phyloP scores from a whole-genome alignment of 106 monocot genomes.

The Dendrobium nobile region DNA sequence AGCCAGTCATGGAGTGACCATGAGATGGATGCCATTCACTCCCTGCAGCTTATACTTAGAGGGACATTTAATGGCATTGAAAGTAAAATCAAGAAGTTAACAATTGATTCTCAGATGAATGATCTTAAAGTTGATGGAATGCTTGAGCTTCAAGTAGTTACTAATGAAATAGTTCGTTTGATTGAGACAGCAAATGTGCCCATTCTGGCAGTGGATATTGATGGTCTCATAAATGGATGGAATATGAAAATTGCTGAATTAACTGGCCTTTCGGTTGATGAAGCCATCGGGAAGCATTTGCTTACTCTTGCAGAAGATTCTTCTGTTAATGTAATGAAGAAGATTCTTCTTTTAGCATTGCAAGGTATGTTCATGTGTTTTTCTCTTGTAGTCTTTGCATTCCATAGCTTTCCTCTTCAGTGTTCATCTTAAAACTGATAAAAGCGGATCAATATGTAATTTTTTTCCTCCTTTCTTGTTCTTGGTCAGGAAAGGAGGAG shows the following conservation, averaged over 20 bases:
- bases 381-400: neutral
- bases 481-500: slow-evolving; percentile 67
- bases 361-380: slow-evolving; percentile 34
- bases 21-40: slow-evolving; percentile 98
- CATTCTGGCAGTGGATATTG: slow-evolving; percentile 77
- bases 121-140: slow-evolving; percentile 54
- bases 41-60: slow-evolving; percentile 85
- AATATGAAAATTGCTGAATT: slow-evolving; percentile 80
- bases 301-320: slow-evolving; percentile 71
- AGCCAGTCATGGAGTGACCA: slow-evolving; percentile 87
- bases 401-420: neutral
- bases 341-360: slow-evolving; percentile 78
- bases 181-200: slow-evolving; percentile 95
- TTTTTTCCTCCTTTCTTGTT: neutral
- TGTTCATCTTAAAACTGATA: neutral
- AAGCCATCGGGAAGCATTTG: slow-evolving; percentile 83
- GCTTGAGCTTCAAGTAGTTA: slow-evolving; percentile 73
- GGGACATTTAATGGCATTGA: slow-evolving; percentile 31
- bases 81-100: slow-evolving; percentile 5
- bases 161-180: slow-evolving; percentile 89
- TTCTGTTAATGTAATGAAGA: slow-evolving; percentile 45
- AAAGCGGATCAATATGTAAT: neutral
- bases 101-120: slow-evolving; percentile 31
- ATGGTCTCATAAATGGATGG: slow-evolving; percentile 84
- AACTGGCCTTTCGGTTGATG: slow-evolving; percentile 56